Base-by-base conservation (phyloP, 1,284 basidiomycete genomes). In the Blastosporella zonata region DNA sequence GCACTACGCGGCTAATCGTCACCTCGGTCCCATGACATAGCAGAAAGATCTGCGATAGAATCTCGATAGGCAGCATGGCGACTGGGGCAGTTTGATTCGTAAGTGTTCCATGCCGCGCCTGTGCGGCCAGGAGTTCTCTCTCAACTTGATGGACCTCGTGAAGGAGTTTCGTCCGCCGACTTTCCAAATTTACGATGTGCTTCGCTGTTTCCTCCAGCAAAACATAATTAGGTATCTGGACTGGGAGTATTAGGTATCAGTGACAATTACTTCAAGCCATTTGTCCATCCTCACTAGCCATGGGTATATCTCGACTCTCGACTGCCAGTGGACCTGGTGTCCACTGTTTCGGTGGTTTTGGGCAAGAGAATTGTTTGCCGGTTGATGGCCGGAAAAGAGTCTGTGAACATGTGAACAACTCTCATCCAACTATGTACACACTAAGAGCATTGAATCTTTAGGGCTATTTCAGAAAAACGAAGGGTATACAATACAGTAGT, bases 11-110 rank as follows among this genome's bases (percentile, higher is more conserved):
- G 52, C 48, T 54, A 4, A 53, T 52, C 28, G 43, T 36, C n/a
- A 59, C 54, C n/a, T 39, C 38, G 10, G 46, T 50, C 4, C 60
- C 55, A 34, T 66, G 62, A 48, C 67, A 69, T 13, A 60, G 49
- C 36, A 64, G 58, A 44, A 75, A 72, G 31, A 75, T 68, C 9
- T 51, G 47, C 20, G 63, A 58, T 22, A 75, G 60, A 29, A 75
- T 55, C 47, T 75, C 73, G 41, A 61, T 56, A 9, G 73, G 72
- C 7, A 74, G 59, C 22, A 54, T 63, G 31, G 63, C 64, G 3
- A 73, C 56, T n/a, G 61, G 57, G 1, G 64, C 59, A 3, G 55
- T 54, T 27, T 64, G 55, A 49, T 74, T 75, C 45, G 61, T 36
- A 20, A 72, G 60, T n/a, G 54, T 58, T 5, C 62, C 60, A 49